Evolutionary conservation across 805 yeast species (phyloP), one percentile per base, ranked within the genome.

Genomic region (Metschnikowia noctiluminum): DNA sequence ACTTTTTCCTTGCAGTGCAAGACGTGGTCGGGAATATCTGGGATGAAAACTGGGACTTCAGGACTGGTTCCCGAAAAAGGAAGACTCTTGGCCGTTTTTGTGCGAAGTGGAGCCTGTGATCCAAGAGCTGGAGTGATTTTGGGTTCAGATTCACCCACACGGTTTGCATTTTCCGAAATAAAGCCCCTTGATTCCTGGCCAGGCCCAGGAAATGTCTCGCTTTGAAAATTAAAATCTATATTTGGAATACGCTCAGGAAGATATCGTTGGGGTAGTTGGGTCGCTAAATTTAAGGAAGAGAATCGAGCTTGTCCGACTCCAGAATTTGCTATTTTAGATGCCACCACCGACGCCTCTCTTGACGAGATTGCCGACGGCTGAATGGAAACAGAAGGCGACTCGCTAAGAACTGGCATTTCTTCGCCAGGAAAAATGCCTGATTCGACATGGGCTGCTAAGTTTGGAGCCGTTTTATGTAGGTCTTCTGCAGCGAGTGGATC

Each of bases 1-100:
- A 84, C 68, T 60, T 91, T 89, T 6, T 91, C 84, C 28, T 79
- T 67, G 61, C 95, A 87, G 4, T 46, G 51, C 1, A 81, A 35
- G 26, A 14, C 46, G 15, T 11, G 6, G 7, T 46, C 50, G 6
- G 46, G 49, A 28, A 46, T 41, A 3, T 40, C 38, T 9, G 32
- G 32, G 13, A 38, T 21, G 4, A 21, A 21, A 4, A 21, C 4
- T 21, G 21, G 21, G 2, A 21, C 21, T 21, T 21, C 21, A 4
- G 21, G 21, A 21, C 21, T 4, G 4, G 2, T 21, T 21, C 21
- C 4, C 21, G 4, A 21, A 3, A 4, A 21, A 21, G 21, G 21
- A 21, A 21, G 21, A 21, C 4, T 21, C 4, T 21, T 2, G 21
- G 21, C 21, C 21, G 21, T 21, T 21, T 21, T 4, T 4, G 21